A percentile compares a stretch with the other conserved stretches of the same genome.
Conservation (phyloP, 1,284 basidiomycete genomes). For the Fomitopsis palustris region DNA sequence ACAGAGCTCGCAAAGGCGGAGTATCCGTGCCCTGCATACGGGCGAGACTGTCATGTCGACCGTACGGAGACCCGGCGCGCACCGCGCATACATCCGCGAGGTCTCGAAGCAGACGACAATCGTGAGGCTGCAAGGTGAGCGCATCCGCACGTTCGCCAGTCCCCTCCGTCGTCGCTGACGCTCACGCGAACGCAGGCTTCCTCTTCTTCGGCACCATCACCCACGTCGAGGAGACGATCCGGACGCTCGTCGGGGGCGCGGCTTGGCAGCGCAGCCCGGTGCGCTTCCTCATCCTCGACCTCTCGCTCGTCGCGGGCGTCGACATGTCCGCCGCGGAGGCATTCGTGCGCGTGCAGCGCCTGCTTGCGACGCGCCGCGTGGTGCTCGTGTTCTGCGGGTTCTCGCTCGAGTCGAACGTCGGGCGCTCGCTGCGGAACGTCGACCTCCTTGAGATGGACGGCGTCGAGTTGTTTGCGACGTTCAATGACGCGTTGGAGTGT, state of each 20-base stretch:
- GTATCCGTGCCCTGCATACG: constrained; percentile 79
- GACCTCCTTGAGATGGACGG: constrained; percentile 73
- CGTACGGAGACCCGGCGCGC: constrained; percentile 85
- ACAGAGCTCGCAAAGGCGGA: constrained; percentile 81
- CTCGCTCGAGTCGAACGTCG: constrained; percentile 56
- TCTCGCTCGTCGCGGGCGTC: constrained; percentile 83
- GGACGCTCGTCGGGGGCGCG: constrained; percentile 69
- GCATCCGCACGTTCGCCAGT: constrained; percentile 10
- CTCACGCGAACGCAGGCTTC: constrained; percentile 48
- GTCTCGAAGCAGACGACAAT: constrained; percentile 92
- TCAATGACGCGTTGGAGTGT: constrained; percentile 95
- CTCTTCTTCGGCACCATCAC: constrained; percentile 97
- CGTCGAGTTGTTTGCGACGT: constrained; percentile 81
- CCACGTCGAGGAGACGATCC: constrained; percentile 80
- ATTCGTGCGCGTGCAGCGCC: constrained; percentile 86
- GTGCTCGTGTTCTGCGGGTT: constrained; percentile 90
- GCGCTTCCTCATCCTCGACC: constrained; percentile 86
- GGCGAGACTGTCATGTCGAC: constrained; percentile 86
- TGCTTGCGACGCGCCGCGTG: constrained; percentile 76
- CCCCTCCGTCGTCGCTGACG: not conserved
- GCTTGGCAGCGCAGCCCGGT: constrained; percentile 81
- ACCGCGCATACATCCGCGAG: constrained; percentile 86
- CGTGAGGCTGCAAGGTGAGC: constrained; percentile 78
- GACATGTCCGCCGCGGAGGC: constrained; percentile 97
- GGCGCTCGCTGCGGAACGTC: constrained; percentile 69